Conservation (phyloP, 345 rosid species). For the Aegle marmelos region DNA sequence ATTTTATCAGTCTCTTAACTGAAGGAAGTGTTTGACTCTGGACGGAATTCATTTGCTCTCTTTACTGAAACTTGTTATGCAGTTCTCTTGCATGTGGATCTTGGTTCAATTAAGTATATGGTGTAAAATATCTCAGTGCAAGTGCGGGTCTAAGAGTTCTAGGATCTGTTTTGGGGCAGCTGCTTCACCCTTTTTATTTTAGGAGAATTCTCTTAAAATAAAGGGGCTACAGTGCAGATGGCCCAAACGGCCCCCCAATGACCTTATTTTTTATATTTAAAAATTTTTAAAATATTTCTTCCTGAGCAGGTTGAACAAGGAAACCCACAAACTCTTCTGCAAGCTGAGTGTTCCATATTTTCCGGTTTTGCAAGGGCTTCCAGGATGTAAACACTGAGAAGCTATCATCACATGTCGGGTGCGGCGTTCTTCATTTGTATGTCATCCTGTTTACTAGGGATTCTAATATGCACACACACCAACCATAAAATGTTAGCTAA, state of each 20-base stretch:
- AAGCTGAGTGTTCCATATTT: conserved; percentile 53
- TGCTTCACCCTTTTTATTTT: too few relatives aligned
- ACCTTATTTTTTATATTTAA: neutral
- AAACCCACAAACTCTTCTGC: conserved; percentile 59
- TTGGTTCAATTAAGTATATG: neutral
- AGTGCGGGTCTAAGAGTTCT: neutral
- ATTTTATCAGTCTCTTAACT: neutral
- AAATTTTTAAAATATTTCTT: neutral
- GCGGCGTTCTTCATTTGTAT: neutral
- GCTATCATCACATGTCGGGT: neutral
- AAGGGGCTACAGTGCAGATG: too few relatives aligned
- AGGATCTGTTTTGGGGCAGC: too few relatives aligned
- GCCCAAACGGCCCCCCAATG: too few relatives aligned
- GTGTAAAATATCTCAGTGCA: neutral
- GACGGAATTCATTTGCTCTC: neutral
- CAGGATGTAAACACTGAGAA: conserved; percentile 30
- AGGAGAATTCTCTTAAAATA: too few relatives aligned
- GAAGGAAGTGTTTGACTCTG: neutral
- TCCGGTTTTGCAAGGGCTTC: conserved; percentile 79
- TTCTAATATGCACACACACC: neutral
- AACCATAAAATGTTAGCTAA: neutral
- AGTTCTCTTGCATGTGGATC: too few relatives aligned
- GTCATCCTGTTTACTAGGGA: neutral
- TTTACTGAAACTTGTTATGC: neutral
- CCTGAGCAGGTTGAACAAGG: conserved; percentile 68